Conservation (phyloP, 805 yeast species). For the Candida hungchunana region DNA sequence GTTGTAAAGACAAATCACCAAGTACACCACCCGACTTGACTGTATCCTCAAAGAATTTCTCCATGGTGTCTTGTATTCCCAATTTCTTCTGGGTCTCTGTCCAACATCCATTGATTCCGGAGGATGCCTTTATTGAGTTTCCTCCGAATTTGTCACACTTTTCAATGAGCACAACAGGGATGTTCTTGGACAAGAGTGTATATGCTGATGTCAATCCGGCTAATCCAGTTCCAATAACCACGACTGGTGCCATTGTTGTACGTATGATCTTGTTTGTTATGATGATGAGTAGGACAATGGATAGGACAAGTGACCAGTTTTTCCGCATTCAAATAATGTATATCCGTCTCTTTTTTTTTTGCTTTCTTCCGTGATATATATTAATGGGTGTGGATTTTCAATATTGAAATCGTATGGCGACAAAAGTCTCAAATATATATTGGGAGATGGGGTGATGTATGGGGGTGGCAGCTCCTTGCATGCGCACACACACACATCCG, state of each 20-base stretch:
- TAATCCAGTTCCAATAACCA: constrained; percentile 65
- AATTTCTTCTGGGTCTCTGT: constrained; percentile 54
- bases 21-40: constrained; percentile 58
- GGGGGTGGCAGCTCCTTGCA: neutral
- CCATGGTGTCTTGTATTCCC: constrained; percentile 51
- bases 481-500: neutral
- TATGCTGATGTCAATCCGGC: constrained; percentile 71
- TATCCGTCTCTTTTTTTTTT: too few relatives aligned
- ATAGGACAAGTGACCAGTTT: too few relatives aligned
- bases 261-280: too few relatives aligned
- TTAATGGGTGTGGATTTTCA: too few relatives aligned
- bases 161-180: constrained; percentile 44
- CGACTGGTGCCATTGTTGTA: too few relatives aligned
- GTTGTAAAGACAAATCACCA: constrained; percentile 55
- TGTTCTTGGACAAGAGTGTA: constrained; percentile 38
- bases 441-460: neutral
- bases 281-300: too few relatives aligned
- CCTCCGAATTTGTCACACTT: constrained; percentile 50
- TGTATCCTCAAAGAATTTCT: constrained; percentile 62
- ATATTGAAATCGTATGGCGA: too few relatives aligned
- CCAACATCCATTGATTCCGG: constrained; percentile 67
- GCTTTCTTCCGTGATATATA: too few relatives aligned
- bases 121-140: constrained; percentile 57
- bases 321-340: too few relatives aligned
- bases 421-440: too few relatives aligned